A percentile compares a stretch with the other conserved stretches of the same genome.
Evolutionary conservation across 176 grass and related monocot species (phyloP).

Genomic region (Hsuehochloa calcarea): DNA sequence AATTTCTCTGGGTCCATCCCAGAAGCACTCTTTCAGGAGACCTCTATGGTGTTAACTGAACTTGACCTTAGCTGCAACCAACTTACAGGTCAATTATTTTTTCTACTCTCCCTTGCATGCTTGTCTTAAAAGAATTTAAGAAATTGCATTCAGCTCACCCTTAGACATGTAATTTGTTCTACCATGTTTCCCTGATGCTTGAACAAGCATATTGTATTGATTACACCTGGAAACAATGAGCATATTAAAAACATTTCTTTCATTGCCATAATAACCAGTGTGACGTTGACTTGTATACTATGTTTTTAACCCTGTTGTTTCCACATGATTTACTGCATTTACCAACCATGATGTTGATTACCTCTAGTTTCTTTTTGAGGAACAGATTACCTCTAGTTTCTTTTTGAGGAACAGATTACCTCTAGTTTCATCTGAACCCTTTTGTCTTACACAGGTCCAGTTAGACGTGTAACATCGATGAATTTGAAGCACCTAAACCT

Average conservation of each 20-base stretch:
- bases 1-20: constrained; percentile 76
- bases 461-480: constrained; percentile 66
- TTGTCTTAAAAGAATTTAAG: neutral
- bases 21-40: constrained; percentile 70
- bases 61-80: constrained; percentile 90
- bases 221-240: neutral
- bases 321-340: constrained; percentile 1
- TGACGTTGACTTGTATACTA: neutral
- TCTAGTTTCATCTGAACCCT: neutral
- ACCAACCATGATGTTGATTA: constrained; percentile 5
- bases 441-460: constrained; percentile 58
- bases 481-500: constrained; percentile 82
- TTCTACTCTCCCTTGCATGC: neutral
- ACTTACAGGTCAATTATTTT: constrained; percentile 62
- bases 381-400: neutral
- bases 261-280: neutral
- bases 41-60: constrained; percentile 80
- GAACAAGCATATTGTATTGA: constrained; percentile 4
- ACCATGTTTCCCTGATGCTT: constrained; percentile 8
- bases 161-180: neutral
- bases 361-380: neutral
- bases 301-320: neutral
- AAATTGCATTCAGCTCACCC: neutral
- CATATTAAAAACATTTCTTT: neutral
- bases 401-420: neutral